phyloP scores from a whole-genome alignment of 768 basidiomycete species.

The Tricholomella constricta region DNA sequence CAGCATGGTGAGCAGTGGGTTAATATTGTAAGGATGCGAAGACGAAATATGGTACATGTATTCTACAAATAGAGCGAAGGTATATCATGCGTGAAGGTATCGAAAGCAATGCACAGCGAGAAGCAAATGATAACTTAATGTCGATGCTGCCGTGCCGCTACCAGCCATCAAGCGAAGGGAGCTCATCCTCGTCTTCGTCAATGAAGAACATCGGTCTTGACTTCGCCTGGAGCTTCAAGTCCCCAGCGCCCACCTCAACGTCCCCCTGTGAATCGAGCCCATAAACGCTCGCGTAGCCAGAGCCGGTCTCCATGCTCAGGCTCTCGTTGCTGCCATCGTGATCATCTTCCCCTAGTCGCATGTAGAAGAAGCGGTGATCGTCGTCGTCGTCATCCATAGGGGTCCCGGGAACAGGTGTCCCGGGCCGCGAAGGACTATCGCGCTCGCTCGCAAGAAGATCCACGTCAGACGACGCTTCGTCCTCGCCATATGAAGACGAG shows the following conservation, averaged over 20 bases:
- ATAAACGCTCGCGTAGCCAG: slow-evolving; percentile 3
- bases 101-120: neutral
- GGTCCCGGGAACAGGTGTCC: slow-evolving; percentile 23
- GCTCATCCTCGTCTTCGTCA: slow-evolving; percentile 40
- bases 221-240: slow-evolving; percentile 10
- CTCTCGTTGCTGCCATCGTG: neutral
- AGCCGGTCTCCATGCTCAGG: neutral
- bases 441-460: slow-evolving; percentile 17
- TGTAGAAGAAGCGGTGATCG: slow-evolving; percentile 12
- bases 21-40: slow-evolving; percentile 1
- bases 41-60: neutral
- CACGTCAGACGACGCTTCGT: slow-evolving; percentile 4
- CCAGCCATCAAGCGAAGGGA: slow-evolving; percentile 45
- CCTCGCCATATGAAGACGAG: neutral
- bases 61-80: neutral
- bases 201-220: slow-evolving; percentile 25
- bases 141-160: slow-evolving; percentile 21
- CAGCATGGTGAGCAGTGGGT: too few species aligned
- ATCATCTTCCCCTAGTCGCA: slow-evolving; percentile 11
- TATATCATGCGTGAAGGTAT: slow-evolving; percentile 6
- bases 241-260: slow-evolving; percentile 6
- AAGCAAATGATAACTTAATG: slow-evolving; percentile 8
- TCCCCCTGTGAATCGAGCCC: neutral
- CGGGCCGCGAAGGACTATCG: slow-evolving; percentile 17
- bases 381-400: slow-evolving; percentile 25